Conservation (phyloP, 192 early-diverging fungal species). For the Thoreauomyces humboldtii region DNA sequence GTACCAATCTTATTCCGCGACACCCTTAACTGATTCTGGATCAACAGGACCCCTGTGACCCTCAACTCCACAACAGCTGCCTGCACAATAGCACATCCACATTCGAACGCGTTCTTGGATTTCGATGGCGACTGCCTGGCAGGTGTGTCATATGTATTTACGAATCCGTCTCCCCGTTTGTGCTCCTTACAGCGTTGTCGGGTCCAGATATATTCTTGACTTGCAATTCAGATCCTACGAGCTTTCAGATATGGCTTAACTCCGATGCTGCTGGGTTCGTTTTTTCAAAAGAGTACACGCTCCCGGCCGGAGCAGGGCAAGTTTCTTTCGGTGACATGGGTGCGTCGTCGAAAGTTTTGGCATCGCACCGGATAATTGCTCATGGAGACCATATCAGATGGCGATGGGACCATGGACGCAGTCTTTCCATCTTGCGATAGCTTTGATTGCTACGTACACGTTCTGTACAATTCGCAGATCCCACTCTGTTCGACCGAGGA, state of each 20-base stretch:
- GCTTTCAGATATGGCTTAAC: slow-evolving; percentile 78
- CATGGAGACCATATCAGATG: too few species aligned
- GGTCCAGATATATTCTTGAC: slow-evolving; percentile 66
- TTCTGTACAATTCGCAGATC: slow-evolving; percentile 79
- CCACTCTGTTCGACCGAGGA: slow-evolving; percentile 62
- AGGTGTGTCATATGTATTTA: too few species aligned
- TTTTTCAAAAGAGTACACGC: slow-evolving; percentile 53
- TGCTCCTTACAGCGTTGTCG: neutral
- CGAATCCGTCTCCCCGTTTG: too few species aligned
- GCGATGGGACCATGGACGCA: slow-evolving; percentile 85
- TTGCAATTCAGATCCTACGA: slow-evolving; percentile 52
- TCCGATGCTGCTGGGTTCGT: slow-evolving; percentile 60
- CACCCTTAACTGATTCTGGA: too few species aligned
- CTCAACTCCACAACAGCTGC: slow-evolving; percentile 29
- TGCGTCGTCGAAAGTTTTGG: slow-evolving; percentile 15
- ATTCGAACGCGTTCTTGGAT: slow-evolving; percentile 92
- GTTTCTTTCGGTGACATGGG: slow-evolving; percentile 89
- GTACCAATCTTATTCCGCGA: too few species aligned
- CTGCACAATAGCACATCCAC: slow-evolving; percentile 72
- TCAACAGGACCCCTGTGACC: neutral
- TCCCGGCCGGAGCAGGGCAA: slow-evolving; percentile 69
- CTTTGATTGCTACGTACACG: slow-evolving; percentile 61
- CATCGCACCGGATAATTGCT: too few species aligned
- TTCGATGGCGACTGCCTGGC: slow-evolving; percentile 88
- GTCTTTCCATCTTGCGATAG: slow-evolving; percentile 67